Evolutionary conservation across 1,139 yeast species (phyloP), one percentile per base, ranked within the genome.

Genomic region (Yarrowia galli): DNA sequence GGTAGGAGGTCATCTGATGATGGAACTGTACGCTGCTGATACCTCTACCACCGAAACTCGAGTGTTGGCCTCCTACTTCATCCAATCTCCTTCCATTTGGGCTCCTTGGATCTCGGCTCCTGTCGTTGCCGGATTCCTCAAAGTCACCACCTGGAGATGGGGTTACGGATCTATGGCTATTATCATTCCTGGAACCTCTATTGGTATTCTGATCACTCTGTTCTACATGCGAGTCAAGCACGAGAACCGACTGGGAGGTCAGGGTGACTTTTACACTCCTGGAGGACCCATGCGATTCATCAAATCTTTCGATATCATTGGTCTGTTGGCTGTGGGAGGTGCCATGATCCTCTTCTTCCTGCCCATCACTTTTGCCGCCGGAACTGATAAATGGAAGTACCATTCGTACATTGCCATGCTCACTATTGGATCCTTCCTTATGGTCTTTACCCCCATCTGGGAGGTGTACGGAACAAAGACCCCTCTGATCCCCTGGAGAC

Each of bases 331-430:
- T 3, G 51, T 58, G 0, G 64, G 51, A 43, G 64, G 64, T 8
- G 64, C 64, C 42, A 58, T 58, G 64, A 58, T 58, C 12, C 40
- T 58, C 16, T 58, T 58, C 32, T 58, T 58, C 64, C 20, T 58
- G 40, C 64, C 64, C 38, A 58, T 58, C 22, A 58, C 64, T 12
- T 32, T 58, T 32, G 64, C 64, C 8, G 64, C 64, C 3, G 64
- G 64, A 18, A 58, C 64, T 2, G 64, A 58, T 16, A 58, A 58
- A 16, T 58, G 64, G 64, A 58, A 58, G 64, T 58, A 58, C 64
- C 64, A 58, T 15, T 42, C 51, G 15, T 58, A 43, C 42, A 58
- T 58, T 32, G 64, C 64, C 51, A 43, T 58, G 51, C 40, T 58
- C 12, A 58, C 64, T 4, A 43, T 58, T 5, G 64, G 64, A 1